phyloP scores from a whole-genome alignment of 2,329 filamentous ascomycete species.

The Claviceps digitariae region DNA sequence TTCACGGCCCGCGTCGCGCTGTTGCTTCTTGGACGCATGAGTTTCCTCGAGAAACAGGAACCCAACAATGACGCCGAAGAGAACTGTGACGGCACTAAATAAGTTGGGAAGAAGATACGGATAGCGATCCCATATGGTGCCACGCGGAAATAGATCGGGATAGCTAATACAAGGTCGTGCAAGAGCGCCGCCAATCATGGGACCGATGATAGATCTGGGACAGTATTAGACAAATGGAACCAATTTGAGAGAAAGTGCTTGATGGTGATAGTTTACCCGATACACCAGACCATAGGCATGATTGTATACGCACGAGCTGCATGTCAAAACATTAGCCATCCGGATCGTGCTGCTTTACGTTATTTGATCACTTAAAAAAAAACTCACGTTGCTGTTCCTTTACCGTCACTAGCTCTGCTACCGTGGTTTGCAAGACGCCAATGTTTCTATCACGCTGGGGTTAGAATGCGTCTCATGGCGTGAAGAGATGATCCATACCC shows the following conservation, averaged over 20 bases:
- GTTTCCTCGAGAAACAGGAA: slow-evolving; percentile 89
- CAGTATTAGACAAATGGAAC: slow-evolving; percentile 4
- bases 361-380: background rate
- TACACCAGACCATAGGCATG: slow-evolving; percentile 96
- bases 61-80: slow-evolving; percentile 63
- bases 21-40: slow-evolving; percentile 66
- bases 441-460: slow-evolving; percentile 53
- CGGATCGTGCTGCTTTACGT: too few species aligned
- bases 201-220: slow-evolving; percentile 72
- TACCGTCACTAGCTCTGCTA: slow-evolving; percentile 82
- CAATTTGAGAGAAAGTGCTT: background rate
- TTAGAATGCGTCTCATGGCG: background rate
- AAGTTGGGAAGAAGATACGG: slow-evolving; percentile 88
- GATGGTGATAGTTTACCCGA: slow-evolving; percentile 48
- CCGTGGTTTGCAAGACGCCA: slow-evolving; percentile 86
- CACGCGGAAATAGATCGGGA: slow-evolving; percentile 55
- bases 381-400: slow-evolving; percentile 81
- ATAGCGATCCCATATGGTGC: slow-evolving; percentile 70
- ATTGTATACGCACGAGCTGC: slow-evolving; percentile 84
- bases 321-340: background rate
- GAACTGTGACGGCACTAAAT: slow-evolving; percentile 70
- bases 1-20: slow-evolving; percentile 63
- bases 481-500: slow-evolving; percentile 46
- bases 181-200: slow-evolving; percentile 78
- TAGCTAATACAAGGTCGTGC: slow-evolving; percentile 78